These are phyloP conservation scores for Astrothelium subdiscretum DNA, from an alignment of 495 filamentous ascomycete species.

Conservation along the genomic window DNA sequence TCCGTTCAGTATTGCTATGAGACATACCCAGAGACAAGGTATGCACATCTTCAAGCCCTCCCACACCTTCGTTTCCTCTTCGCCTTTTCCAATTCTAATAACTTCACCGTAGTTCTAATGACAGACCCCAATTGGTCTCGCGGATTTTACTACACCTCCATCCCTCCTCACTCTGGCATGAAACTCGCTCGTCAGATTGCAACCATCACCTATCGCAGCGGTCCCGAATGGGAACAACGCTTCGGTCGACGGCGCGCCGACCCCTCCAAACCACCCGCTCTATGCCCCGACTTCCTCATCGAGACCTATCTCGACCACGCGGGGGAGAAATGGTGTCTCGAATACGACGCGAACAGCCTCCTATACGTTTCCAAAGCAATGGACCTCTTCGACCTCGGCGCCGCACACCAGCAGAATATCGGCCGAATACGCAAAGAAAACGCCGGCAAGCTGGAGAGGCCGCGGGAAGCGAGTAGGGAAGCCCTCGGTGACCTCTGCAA, in stretches of 20 bases:
- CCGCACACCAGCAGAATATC: conserved; percentile 47
- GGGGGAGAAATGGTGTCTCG: conserved; percentile 97
- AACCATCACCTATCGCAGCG: conserved; percentile 92
- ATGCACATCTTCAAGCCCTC: neutral
- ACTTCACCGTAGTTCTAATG: conserved; percentile 57
- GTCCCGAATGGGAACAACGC: conserved; percentile 93
- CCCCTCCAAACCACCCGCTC: conserved; percentile 68
- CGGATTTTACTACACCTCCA: conserved; percentile 92
- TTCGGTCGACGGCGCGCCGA: conserved; percentile 87
- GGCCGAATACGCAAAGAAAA: conserved; percentile 38
- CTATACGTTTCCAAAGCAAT: conserved; percentile 98
- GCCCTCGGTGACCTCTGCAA: conserved; percentile 48
- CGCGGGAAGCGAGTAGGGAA: conserved; percentile 12
- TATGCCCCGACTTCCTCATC: conserved; percentile 95
- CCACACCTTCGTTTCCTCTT: neutral
- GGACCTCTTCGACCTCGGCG: conserved; percentile 92
- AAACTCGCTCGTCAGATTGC: conserved; percentile 96
- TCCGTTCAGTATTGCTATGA: conserved; percentile 97
- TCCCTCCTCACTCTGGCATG: conserved; percentile 92
- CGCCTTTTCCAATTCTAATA: neutral
- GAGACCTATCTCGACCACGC: conserved; percentile 98
- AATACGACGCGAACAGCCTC: conserved; percentile 92
- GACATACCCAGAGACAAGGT: conserved; percentile 88
- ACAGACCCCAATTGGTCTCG: conserved; percentile 96
- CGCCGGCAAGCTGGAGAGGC: conserved; percentile 35